Conservation (phyloP, 495 filamentous ascomycete species). For the Hyaloscypha finlandica region DNA sequence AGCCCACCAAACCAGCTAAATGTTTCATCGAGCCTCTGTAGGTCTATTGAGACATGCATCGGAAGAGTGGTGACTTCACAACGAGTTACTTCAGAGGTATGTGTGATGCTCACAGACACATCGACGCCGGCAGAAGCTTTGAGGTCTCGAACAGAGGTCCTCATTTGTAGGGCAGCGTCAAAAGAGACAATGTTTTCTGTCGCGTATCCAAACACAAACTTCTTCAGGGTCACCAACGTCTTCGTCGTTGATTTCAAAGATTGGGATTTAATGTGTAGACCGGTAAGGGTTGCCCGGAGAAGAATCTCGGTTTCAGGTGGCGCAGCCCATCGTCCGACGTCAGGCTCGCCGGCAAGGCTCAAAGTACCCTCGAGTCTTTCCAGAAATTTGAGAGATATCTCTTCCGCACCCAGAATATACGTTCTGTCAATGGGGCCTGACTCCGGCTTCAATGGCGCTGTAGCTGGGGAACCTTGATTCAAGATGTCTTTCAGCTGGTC, state of each 20-base stretch:
- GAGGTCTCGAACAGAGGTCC: conserved; percentile 67
- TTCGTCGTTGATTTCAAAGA: conserved; percentile 35
- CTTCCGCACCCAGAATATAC: conserved; percentile 53
- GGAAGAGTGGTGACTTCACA: conserved; percentile 82
- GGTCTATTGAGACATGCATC: conserved; percentile 72
- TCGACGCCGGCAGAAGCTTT: conserved; percentile 61
- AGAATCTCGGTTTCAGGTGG: conserved; percentile 48
- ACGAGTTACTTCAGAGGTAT: conserved; percentile 51
- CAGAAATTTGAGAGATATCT: conserved; percentile 63
- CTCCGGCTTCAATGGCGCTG: conserved; percentile 20
- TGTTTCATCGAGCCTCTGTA: conserved; percentile 81
- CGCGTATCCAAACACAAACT: conserved; percentile 72
- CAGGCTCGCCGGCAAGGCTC: conserved; percentile 3
- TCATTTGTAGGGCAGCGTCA: conserved; percentile 63
- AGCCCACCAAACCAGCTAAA: conserved; percentile 89
- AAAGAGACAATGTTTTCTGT: conserved; percentile 79
- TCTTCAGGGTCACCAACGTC: conserved; percentile 55
- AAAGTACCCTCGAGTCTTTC: conserved; percentile 51
- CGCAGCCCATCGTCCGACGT: conserved; percentile 32
- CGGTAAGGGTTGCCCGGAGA: conserved; percentile 48
- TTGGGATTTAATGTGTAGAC: conserved; percentile 42
- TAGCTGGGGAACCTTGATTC: background rate
- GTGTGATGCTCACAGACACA: conserved; percentile 60
- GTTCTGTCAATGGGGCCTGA: conserved; percentile 28
- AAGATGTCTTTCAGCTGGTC: conserved; percentile 36